Conservation (phyloP, 2,329 filamentous ascomycete species). For the Clonostachys rosea region DNA sequence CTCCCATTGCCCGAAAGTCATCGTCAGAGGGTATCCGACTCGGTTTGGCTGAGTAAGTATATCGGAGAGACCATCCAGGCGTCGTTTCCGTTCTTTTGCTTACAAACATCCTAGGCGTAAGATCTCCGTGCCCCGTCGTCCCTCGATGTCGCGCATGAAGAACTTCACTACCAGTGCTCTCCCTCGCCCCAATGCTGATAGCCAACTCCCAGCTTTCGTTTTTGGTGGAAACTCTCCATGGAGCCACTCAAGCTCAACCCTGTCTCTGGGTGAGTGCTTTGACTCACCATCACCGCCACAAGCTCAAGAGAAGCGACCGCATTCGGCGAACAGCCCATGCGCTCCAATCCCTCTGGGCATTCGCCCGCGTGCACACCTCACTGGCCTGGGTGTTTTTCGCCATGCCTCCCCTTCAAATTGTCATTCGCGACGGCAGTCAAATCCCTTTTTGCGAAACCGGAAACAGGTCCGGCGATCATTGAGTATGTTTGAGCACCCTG, state of each 20-base stretch:
- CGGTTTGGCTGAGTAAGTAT: conserved; percentile 47
- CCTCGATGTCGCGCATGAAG: conserved; percentile 71
- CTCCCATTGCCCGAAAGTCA: conserved; percentile 37
- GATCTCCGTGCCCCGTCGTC: conserved; percentile 66
- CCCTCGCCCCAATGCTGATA: conserved; percentile 57
- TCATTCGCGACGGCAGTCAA: conserved; percentile 69
- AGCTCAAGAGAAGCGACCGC: conserved; percentile 61
- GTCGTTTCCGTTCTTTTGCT: conserved; percentile 9
- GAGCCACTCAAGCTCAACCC: conserved; percentile 23
- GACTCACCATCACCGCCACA: conserved; percentile 68
- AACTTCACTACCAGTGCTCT: conserved; percentile 66
- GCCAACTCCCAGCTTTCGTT: conserved; percentile 67
- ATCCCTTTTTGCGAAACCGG: conserved; percentile 68
- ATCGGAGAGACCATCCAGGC: conserved; percentile 1
- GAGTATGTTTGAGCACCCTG: conserved; percentile 96
- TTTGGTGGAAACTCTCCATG: conserved; percentile 49
- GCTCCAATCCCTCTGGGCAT: conserved; percentile 51
- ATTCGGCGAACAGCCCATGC: conserved; percentile 56
- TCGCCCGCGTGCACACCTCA: conserved; percentile 62
- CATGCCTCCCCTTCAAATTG: conserved; percentile 71
- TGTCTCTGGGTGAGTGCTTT: conserved; percentile 78
- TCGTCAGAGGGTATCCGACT: conserved; percentile 45
- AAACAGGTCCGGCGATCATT: conserved; percentile 89
- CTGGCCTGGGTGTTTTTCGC: conserved; percentile 47
- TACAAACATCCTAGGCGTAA: conserved; percentile 46